Evolutionary conservation across 106 monocot genomes (phyloP), one percentile per base, ranked within the genome.

Genomic region (Alisma plantagoaquatica): DNA sequence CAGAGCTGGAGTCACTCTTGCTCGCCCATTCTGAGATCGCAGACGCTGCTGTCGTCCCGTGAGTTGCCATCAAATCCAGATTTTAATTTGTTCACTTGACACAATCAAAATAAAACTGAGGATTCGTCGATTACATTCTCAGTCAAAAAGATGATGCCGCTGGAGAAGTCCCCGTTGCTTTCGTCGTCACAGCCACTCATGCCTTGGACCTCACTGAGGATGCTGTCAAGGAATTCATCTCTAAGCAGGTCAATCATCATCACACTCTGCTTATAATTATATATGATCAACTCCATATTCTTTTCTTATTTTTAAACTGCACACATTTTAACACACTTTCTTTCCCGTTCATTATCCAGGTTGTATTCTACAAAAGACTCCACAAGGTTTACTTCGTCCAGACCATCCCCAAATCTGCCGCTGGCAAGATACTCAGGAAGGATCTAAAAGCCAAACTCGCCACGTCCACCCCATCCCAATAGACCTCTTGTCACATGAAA

Each of bases 11-110:
- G 65, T 54, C 77, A 2, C 76, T 87, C 17, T 76, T 93, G 3
- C 3, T 77, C 35, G 61, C 57, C 60, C 86, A 93, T 49, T 74
- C 86, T 9, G 67, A 68, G 28, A 80, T 93, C 30, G 74, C 69
- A 4, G 92, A 93, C 27, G 92, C 87, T 1, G 92, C 92, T 22
- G 92, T 93, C 12, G 69, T 93, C 18, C 79, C 86, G 92, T 93
- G 77, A 57, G 82, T 33, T n/a, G n/a, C n/a, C n/a, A n/a, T n/a
- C n/a, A n/a, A n/a, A n/a, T n/a, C n/a, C n/a, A n/a, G n/a, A n/a
- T n/a, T n/a, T n/a, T n/a, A n/a, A n/a, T n/a, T n/a, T n/a, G n/a
- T n/a, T n/a, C n/a, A n/a, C n/a, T 8, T 24, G 8, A 6, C 16
- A 22, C 27, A 2, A 10, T 2, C 26, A 26, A 26, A 9, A 26